Evolutionary conservation across 208 protist species (phyloP).

Genomic region (Naegleria lovaniensis): DNA sequence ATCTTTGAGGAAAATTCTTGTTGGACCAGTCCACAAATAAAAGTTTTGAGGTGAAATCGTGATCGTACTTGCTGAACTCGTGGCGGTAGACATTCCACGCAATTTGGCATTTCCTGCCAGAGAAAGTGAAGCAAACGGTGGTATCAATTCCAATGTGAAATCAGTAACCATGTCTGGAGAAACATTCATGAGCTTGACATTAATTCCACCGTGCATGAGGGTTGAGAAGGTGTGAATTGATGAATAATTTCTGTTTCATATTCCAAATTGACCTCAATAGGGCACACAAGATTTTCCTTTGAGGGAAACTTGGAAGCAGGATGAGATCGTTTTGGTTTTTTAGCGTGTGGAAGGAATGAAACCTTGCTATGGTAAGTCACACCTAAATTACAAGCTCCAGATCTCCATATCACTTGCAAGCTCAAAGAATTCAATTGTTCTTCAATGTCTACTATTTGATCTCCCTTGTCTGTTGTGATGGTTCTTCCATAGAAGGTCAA

Average conservation of each 20-base stretch:
- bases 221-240: not conserved
- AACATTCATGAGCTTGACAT: not conserved
- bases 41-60: not conserved
- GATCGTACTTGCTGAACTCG: not conserved
- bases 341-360: not conserved
- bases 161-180: not conserved
- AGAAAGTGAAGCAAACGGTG: not conserved
- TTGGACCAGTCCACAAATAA: not conserved
- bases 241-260: not conserved
- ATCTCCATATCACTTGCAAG: not conserved
- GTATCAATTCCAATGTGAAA: not conserved
- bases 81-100: not conserved
- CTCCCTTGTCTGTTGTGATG: not conserved
- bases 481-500: not conserved
- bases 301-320: not conserved
- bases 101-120: not conserved
- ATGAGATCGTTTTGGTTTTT: conserved; percentile 4
- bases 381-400: not conserved
- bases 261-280: not conserved
- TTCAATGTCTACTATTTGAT: not conserved
- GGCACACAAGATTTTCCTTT: not conserved
- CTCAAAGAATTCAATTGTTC: conserved; percentile 2
- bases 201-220: not conserved
- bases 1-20: not conserved
- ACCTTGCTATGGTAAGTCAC: not conserved